Percentiles rank a stretch among this genome's conserved stretches.
These are phyloP conservation scores for Penicillium capsulatum DNA, from an alignment of 2,329 filamentous ascomycete genomes.

Conservation along the genomic window DNA sequence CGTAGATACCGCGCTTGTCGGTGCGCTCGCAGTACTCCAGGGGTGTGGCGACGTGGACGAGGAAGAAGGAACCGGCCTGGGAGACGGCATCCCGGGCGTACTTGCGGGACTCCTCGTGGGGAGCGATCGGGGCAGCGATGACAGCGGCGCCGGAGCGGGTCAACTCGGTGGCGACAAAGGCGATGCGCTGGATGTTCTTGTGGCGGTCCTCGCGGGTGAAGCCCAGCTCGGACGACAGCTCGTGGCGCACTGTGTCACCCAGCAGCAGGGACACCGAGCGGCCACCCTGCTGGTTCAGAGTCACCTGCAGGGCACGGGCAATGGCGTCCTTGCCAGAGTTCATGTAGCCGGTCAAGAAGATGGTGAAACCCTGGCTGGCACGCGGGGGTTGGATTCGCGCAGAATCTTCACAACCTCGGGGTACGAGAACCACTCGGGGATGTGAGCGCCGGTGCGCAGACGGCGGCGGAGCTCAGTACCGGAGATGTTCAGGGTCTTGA, in stretches of 20 bases:
- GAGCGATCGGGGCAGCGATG: slow-evolving; percentile 93
- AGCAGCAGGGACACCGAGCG: slow-evolving; percentile 90
- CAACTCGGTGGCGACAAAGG: slow-evolving; percentile 91
- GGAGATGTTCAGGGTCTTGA: slow-evolving; percentile 83
- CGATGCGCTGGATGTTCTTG: slow-evolving; percentile 92
- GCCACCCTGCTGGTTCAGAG: slow-evolving; percentile 95
- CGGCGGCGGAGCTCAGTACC: slow-evolving; percentile 88
- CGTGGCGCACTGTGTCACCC: slow-evolving; percentile 88
- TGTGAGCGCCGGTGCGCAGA: slow-evolving; percentile 85
- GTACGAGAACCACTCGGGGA: slow-evolving; percentile 99
- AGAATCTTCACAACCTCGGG: slow-evolving; percentile 96
- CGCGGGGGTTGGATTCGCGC: slow-evolving; percentile 90
- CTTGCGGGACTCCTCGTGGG: slow-evolving; percentile 73
- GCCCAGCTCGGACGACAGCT: slow-evolving; percentile 90
- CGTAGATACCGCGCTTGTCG: slow-evolving; percentile 87
- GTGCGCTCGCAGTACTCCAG: slow-evolving; percentile 93
- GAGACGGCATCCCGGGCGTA: slow-evolving; percentile 74
- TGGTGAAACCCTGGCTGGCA: slow-evolving; percentile 88
- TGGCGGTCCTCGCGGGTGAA: slow-evolving; percentile 91
- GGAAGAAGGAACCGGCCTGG: slow-evolving; percentile 88
- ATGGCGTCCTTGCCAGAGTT: slow-evolving; percentile 98
- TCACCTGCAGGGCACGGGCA: slow-evolving; percentile 90
- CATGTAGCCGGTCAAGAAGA: slow-evolving; percentile 95
- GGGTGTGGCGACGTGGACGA: slow-evolving; percentile 89
- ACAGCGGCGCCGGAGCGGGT: slow-evolving; percentile 90